Evolutionary conservation across 2,329 filamentous ascomycete genomes (phyloP).

Genomic region (Phialophora chinensis): DNA sequence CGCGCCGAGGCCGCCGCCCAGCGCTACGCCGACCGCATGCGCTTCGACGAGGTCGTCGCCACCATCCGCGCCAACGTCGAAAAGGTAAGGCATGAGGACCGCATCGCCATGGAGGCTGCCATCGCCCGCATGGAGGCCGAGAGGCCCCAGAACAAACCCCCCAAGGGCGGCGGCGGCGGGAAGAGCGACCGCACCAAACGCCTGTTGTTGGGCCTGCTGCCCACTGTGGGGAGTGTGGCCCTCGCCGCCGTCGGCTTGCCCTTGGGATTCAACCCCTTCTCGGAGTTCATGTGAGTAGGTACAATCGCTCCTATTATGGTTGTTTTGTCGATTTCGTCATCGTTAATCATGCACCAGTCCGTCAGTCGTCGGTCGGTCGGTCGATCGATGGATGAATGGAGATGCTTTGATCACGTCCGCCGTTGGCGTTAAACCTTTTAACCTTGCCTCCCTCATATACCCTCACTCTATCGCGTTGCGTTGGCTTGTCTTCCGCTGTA

Average conservation of each 20-base stretch:
- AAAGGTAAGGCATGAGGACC: not conserved
- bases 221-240: not conserved
- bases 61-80: not conserved
- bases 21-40: not conserved
- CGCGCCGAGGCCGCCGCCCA: not conserved
- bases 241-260: not conserved
- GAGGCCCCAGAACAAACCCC: not conserved
- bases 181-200: not conserved
- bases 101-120: not conserved
- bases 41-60: not conserved
- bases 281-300: conserved; percentile 1
- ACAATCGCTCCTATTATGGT: not conserved
- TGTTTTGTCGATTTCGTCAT: not conserved
- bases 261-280: not conserved
- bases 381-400: not conserved
- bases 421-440: not conserved
- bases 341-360: not conserved
- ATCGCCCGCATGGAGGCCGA: not conserved
- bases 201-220: not conserved
- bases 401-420: no score
- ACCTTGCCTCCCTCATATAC: not conserved
- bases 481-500: not conserved
- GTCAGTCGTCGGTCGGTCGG: not conserved
- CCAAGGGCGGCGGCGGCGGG: not conserved
- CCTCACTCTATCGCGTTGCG: not conserved